Evolutionary conservation across 768 basidiomycete genomes (phyloP).

Genomic region (Termitomyces sp.): DNA sequence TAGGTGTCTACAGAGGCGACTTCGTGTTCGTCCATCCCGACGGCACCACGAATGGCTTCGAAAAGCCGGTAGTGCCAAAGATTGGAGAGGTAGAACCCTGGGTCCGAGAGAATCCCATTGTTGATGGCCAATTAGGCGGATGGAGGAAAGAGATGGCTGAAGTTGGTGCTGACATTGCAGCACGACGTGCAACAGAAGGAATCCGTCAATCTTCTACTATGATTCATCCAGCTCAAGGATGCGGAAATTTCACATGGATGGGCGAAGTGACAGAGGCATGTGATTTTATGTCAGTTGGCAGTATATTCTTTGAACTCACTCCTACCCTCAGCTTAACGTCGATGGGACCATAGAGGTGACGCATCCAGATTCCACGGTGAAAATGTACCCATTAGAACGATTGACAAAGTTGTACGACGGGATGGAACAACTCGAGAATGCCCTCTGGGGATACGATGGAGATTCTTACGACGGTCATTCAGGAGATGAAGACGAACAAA

Average conservation of each 20-base stretch:
- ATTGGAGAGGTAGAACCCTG: conserved; percentile 83
- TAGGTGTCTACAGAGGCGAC: conserved; percentile 81
- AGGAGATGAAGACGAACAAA: conserved; percentile 36
- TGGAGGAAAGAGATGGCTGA: conserved; percentile 72
- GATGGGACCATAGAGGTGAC: conserved; percentile 72
- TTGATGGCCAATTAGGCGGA: conserved; percentile 49
- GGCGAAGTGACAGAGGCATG: conserved; percentile 79
- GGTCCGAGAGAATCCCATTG: conserved; percentile 57
- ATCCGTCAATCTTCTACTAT: conserved; percentile 33
- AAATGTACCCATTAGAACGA: conserved; percentile 55
- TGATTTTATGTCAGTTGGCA: conserved; percentile 5
- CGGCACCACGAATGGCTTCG: conserved; percentile 67
- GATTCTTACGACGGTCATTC: conserved; percentile 36
- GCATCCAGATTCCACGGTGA: conserved; percentile 50
- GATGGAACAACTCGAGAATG: conserved; percentile 73
- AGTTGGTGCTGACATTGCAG: conserved; percentile 55
- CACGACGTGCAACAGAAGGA: conserved; percentile 32
- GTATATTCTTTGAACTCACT: conserved; percentile 1
- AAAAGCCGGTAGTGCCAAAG: conserved; percentile 65
- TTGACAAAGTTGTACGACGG: conserved; percentile 78
- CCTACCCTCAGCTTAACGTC: conserved; percentile 48
- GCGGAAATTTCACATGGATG: conserved; percentile 61
- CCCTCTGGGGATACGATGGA: conserved; percentile 50
- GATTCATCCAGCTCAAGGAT: conserved; percentile 31
- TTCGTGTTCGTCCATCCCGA: conserved; percentile 74